Evolutionary conservation across 495 filamentous ascomycete genomes (phyloP).

Genomic region (Penicillium cataractarum): DNA sequence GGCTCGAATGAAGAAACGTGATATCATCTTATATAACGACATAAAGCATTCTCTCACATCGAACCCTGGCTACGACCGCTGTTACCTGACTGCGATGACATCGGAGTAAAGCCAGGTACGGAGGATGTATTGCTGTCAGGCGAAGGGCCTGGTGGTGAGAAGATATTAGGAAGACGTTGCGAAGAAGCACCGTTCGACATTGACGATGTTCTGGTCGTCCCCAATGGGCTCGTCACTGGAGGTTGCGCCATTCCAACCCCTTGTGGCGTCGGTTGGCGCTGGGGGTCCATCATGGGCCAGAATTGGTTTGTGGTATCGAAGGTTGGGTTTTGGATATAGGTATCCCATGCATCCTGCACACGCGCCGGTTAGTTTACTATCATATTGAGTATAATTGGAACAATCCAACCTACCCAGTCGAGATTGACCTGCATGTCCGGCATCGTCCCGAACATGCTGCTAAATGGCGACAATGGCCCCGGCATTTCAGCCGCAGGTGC

Average conservation of each 20-base stretch:
- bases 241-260: constrained; percentile 23
- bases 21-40: constrained; percentile 1
- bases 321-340: constrained; percentile 55
- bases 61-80: constrained; percentile 13
- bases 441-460: constrained; percentile 58
- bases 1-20: background rate
- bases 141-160: constrained; percentile 21
- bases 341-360: constrained; percentile 58
- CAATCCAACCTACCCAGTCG: constrained; percentile 70
- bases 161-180: constrained; percentile 22
- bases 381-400: too few species aligned
- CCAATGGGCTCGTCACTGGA: constrained; percentile 19
- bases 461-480: constrained; percentile 53
- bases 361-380: background rate
- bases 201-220: constrained; percentile 10
- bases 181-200: constrained; percentile 11
- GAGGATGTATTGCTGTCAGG: constrained; percentile 21
- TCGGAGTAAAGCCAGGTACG: constrained; percentile 23
- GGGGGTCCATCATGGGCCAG: constrained; percentile 49
- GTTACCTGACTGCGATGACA: constrained; percentile 12
- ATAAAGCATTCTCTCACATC: background rate
- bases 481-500: constrained; percentile 37
- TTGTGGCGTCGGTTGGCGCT: constrained; percentile 31
- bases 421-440: constrained; percentile 69
- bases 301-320: constrained; percentile 50